phyloP scores from a whole-genome alignment of 805 yeast genomes.

The Tetrapisispora fleetii region DNA sequence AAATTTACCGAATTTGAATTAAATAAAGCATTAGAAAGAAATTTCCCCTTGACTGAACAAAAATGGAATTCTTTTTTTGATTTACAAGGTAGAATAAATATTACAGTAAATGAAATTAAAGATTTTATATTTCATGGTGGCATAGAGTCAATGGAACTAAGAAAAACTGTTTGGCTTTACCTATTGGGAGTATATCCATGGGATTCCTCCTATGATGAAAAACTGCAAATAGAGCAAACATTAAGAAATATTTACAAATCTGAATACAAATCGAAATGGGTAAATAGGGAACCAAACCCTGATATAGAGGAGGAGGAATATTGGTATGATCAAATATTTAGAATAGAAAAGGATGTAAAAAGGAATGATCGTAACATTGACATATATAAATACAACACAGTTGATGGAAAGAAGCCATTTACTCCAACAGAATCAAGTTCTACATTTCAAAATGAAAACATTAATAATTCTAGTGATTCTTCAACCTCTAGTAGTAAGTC shows the following conservation, averaged over 20 bases:
- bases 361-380: conserved; percentile 78
- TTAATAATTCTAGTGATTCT: conserved; percentile 27
- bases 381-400: conserved; percentile 39
- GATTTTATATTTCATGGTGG: conserved; percentile 89
- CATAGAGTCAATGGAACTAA: conserved; percentile 38
- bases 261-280: conserved; percentile 63
- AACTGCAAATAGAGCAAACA: conserved; percentile 47
- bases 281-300: conserved; percentile 30
- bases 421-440: conserved; percentile 11
- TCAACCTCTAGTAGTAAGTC: conserved; percentile 23
- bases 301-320: conserved; percentile 43
- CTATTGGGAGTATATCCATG: conserved; percentile 78
- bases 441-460: conserved; percentile 28
- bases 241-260: conserved; percentile 46
- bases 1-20: conserved; percentile 25
- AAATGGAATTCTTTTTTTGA: conserved; percentile 89
- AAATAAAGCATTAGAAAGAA: conserved; percentile 56
- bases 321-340: conserved; percentile 81
- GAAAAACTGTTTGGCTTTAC: conserved; percentile 80
- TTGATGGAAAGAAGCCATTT: conserved; percentile 33
- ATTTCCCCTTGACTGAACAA: conserved; percentile 32
- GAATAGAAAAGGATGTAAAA: conserved; percentile 89
- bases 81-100: conserved; percentile 55
- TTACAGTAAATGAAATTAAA: conserved; percentile 72
- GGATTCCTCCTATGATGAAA: conserved; percentile 67